A percentile compares a stretch with the other conserved stretches of the same genome.
These are phyloP conservation scores for Talaromyces verruculosus DNA, from an alignment of 2,329 filamentous ascomycete species.

Conservation along the genomic window DNA sequence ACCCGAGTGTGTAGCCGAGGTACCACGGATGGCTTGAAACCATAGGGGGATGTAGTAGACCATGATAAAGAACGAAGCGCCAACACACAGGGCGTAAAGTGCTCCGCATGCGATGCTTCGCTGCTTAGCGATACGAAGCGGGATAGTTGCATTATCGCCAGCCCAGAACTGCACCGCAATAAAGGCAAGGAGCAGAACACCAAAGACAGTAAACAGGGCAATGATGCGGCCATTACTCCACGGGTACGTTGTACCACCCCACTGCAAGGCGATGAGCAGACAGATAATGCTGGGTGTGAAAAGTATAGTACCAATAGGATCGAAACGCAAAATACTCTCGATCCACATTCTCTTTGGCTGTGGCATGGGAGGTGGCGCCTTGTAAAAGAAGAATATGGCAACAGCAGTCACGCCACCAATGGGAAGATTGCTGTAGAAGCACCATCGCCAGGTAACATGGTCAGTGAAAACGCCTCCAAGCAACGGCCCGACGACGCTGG, in stretches of 20 bases:
- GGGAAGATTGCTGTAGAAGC: conserved; percentile 56
- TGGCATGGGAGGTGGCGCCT: neutral
- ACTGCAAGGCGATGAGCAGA: conserved; percentile 50
- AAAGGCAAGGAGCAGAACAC: conserved; percentile 38
- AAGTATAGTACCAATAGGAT: conserved; percentile 44
- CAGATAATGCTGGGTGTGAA: conserved; percentile 41
- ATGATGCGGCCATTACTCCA: conserved; percentile 46
- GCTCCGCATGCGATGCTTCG: conserved; percentile 36
- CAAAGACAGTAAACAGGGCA: conserved; percentile 47
- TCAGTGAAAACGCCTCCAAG: conserved; percentile 42
- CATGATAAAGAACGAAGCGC: conserved; percentile 37
- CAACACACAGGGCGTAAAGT: conserved; percentile 40
- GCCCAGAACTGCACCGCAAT: conserved; percentile 37
- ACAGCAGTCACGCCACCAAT: conserved; percentile 33
- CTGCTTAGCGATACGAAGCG: conserved; percentile 38
- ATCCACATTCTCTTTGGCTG: neutral
- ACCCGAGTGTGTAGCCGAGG: conserved; percentile 38
- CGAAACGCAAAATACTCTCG: conserved; percentile 35
- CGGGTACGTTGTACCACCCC: conserved; percentile 40
- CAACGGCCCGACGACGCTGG: conserved; percentile 43
- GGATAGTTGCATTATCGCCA: conserved; percentile 36
- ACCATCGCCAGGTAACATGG: conserved; percentile 49
- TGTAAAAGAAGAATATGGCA: neutral
- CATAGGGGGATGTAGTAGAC: conserved; percentile 51
- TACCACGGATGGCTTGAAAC: conserved; percentile 44